Conservation (phyloP, 192 early-diverging fungal species). For the Coemansia sp. region DNA sequence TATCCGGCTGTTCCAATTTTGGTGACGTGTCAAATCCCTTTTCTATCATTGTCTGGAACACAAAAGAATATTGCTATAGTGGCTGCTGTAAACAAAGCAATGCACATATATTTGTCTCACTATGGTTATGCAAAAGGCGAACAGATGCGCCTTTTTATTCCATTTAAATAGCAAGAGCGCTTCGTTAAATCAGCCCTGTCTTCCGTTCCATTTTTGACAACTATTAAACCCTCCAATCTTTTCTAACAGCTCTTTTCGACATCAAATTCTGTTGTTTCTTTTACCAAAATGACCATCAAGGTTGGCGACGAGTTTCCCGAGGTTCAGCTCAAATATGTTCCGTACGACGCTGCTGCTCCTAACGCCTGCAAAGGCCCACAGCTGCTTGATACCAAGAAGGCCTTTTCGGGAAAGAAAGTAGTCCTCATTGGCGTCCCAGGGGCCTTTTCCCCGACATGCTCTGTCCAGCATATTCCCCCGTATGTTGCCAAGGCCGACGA, state of each 20-base stretch:
- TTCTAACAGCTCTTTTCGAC: slow-evolving; percentile 6
- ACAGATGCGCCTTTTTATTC: too few species aligned
- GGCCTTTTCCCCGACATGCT: slow-evolving; percentile 46
- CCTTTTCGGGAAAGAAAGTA: slow-evolving; percentile 49
- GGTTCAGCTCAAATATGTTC: slow-evolving; percentile 59
- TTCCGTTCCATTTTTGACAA: too few species aligned
- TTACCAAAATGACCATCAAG: slow-evolving; percentile 33
- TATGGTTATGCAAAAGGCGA: too few species aligned
- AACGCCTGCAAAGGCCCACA: slow-evolving; percentile 45
- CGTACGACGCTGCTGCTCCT: slow-evolving; percentile 46
- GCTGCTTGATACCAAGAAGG: slow-evolving; percentile 43
- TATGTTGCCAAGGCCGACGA: slow-evolving; percentile 28
- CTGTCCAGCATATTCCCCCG: slow-evolving; percentile 32
- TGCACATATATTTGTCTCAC: too few species aligned
- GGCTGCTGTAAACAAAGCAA: too few species aligned
- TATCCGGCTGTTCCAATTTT: too few species aligned
- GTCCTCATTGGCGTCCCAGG: slow-evolving; percentile 43
- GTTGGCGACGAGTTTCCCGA: slow-evolving; percentile 60
- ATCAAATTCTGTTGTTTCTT: neutral
- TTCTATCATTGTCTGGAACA: too few species aligned
- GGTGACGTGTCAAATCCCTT: too few species aligned
- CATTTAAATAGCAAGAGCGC: too few species aligned
- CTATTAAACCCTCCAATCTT: neutral
- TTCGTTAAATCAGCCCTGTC: too few species aligned
- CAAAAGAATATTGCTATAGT: too few species aligned